Conservation (phyloP, 805 yeast genomes). For the Candida orba region DNA sequence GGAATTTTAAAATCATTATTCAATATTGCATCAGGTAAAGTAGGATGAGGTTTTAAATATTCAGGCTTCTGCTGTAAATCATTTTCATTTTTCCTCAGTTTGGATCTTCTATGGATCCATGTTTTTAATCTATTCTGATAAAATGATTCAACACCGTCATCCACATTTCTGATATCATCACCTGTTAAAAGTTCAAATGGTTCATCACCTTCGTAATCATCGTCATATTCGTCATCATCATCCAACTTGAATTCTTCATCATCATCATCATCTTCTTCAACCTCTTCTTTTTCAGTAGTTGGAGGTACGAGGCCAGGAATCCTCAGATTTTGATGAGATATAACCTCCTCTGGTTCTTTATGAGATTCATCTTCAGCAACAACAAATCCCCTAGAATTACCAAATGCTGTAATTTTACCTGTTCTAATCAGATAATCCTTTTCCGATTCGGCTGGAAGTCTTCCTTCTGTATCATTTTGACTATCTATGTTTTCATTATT, state of each 20-base stretch:
- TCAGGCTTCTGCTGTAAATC: conserved; percentile 35
- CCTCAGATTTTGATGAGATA: conserved; percentile 19
- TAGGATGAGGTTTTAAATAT: conserved; percentile 74
- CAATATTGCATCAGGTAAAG: conserved; percentile 63
- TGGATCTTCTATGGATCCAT: conserved; percentile 54
- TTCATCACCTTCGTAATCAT: conserved; percentile 14
- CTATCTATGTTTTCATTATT: conserved; percentile 8
- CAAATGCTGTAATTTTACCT: conserved; percentile 93
- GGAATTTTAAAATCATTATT: conserved; percentile 71
- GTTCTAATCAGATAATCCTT: conserved; percentile 78
- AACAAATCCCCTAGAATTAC: conserved; percentile 53
- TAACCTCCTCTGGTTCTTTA: conserved; percentile 6
- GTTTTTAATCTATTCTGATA: conserved; percentile 52
- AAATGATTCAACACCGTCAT: conserved; percentile 73
- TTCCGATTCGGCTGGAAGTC: conserved; percentile 66
- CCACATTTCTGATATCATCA: conserved; percentile 40
- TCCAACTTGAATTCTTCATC: conserved; percentile 7
- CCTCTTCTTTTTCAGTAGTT: conserved; percentile 3
- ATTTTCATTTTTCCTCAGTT: conserved; percentile 20
- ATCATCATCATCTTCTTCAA: conserved; percentile 12
- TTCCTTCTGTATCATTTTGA: conserved; percentile 8
- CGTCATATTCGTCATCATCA: conserved; percentile 9
- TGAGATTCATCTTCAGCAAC: conserved; percentile 26
- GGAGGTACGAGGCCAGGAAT: conserved; percentile 14
- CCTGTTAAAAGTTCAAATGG: conserved; percentile 17